Conservation (phyloP, 495 filamentous ascomycete species). For the Podospora bellae-mahoneyi region DNA sequence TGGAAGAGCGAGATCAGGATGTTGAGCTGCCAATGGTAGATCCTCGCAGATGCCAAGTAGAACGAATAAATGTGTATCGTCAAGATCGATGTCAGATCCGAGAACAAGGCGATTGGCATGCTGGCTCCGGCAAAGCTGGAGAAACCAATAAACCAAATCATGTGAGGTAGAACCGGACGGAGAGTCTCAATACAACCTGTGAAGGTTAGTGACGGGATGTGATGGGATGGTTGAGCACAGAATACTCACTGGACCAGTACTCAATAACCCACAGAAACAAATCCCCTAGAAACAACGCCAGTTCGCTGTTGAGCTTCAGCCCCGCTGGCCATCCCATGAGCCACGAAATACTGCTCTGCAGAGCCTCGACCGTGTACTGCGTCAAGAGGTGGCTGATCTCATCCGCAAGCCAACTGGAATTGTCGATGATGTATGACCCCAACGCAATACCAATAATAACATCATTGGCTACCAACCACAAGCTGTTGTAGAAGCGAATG, state of each 20-base stretch:
- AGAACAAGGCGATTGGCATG: constrained; percentile 95
- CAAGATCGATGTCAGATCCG: constrained; percentile 85
- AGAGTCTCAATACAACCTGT: constrained; percentile 70
- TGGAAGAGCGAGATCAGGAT: constrained; percentile 97
- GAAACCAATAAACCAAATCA: constrained; percentile 92
- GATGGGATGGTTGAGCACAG: constrained; percentile 19
- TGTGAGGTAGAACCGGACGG: constrained; percentile 71
- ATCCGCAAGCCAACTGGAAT: constrained; percentile 77
- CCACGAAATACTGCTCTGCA: constrained; percentile 89
- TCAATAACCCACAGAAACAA: constrained; percentile 98
- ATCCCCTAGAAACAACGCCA: constrained; percentile 89
- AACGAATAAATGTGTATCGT: constrained; percentile 97
- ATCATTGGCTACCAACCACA: constrained; percentile 98
- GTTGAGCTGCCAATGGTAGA: constrained; percentile 97
- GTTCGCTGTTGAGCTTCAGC: constrained; percentile 91
- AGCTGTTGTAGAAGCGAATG: constrained; percentile 97
- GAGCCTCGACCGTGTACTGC: constrained; percentile 81
- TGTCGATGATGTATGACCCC: constrained; percentile 96
- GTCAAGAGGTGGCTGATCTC: constrained; percentile 75
- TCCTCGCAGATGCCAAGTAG: constrained; percentile 92
- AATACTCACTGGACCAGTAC: constrained; percentile 76
- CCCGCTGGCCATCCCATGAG: constrained; percentile 98
- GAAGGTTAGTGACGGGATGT: not conserved
- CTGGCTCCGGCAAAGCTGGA: constrained; percentile 93
- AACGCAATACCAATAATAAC: constrained; percentile 97